A percentile compares a stretch with the other conserved stretches of the same genome.
phyloP scores from a whole-genome alignment of 306 rosid genomes.

The Glycine tomentella region DNA sequence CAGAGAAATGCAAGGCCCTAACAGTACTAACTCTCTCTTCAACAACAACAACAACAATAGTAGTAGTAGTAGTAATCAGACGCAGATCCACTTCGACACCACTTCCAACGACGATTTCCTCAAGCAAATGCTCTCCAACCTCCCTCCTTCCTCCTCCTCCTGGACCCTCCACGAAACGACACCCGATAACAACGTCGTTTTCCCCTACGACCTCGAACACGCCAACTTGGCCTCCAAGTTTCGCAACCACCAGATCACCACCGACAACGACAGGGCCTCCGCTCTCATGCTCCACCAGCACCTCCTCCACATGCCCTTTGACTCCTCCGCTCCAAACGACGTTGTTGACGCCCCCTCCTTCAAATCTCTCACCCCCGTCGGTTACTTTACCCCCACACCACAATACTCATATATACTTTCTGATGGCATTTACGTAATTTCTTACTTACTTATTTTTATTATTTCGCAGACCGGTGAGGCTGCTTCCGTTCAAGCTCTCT shows the following conservation, averaged over 20 bases:
- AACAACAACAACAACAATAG: constrained; percentile 34
- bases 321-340: constrained; percentile 64
- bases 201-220: constrained; percentile 64
- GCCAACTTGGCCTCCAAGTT: constrained; percentile 71
- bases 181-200: constrained; percentile 48
- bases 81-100: too few relatives aligned
- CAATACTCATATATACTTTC: too few relatives aligned
- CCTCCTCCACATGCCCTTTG: constrained; percentile 64
- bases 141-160: constrained; percentile 56
- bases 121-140: constrained; percentile 84
- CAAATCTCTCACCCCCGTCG: constrained; percentile 64
- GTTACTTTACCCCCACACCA: background rate
- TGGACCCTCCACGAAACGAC: constrained; percentile 64
- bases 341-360: constrained; percentile 69
- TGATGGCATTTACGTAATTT: too few relatives aligned
- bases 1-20: constrained; percentile 74
- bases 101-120: constrained; percentile 82
- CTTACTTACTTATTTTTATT: background rate
- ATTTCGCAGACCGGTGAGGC: constrained; percentile 54
- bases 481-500: constrained; percentile 62
- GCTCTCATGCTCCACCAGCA: constrained; percentile 87
- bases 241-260: constrained; percentile 77
- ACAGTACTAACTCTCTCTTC: constrained; percentile 53
- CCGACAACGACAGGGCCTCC: constrained; percentile 46
- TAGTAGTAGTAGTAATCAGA: too few relatives aligned